A percentile compares a stretch with the other conserved stretches of the same genome.
Evolutionary conservation across 257 asterid genomes (phyloP).

Genomic region (Plantago ovata): DNA sequence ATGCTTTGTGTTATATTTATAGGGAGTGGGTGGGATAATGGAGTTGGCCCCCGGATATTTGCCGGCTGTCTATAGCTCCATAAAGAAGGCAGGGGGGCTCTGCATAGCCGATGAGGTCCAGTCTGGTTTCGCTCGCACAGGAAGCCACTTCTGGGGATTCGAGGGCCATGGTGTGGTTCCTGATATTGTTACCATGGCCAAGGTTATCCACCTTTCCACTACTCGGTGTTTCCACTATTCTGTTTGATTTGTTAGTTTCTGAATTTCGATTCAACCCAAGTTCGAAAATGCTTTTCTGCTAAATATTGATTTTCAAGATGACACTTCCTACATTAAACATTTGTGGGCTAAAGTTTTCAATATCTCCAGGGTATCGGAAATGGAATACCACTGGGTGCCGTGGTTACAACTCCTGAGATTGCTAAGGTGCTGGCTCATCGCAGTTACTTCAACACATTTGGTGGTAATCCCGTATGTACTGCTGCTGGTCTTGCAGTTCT

Average conservation of each 20-base stretch:
- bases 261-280: too few species aligned
- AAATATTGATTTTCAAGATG: too few species aligned
- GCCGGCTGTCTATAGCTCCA: constrained; percentile 64
- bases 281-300: too few species aligned
- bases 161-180: constrained; percentile 92
- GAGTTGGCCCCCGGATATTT: constrained; percentile 97
- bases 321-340: not conserved
- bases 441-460: constrained; percentile 81
- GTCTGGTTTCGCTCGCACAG: constrained; percentile 88
- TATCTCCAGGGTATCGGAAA: constrained; percentile 77
- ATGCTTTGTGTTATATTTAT: too few species aligned
- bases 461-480: constrained; percentile 91
- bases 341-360: constrained; percentile 7
- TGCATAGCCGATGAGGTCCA: constrained; percentile 98
- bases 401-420: constrained; percentile 79
- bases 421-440: constrained; percentile 65
- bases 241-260: too few species aligned
- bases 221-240: not conserved
- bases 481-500: constrained; percentile 95
- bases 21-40: constrained; percentile 97
- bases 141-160: constrained; percentile 94
- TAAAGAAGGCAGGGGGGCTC: constrained; percentile 86
- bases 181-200: constrained; percentile 96
- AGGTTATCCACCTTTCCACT: constrained; percentile 36
- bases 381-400: constrained; percentile 95